Evolutionary conservation across 371 early-diverging fungal genomes (phyloP).

Genomic region (Nosema muscidifuracis): DNA sequence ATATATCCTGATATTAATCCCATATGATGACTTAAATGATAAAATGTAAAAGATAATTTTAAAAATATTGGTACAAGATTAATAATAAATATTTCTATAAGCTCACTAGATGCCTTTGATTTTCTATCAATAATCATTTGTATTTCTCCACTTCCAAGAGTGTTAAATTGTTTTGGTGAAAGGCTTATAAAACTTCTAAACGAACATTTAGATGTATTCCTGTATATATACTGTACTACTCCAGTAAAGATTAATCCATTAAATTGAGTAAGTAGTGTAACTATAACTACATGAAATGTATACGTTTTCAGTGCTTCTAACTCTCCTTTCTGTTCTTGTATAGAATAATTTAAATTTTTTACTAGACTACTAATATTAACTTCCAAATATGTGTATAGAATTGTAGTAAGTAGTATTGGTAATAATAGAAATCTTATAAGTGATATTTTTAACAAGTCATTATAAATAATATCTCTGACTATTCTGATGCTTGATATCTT

Average conservation of each 20-base stretch:
- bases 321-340: neutral
- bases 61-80: constrained; percentile 43
- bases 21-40: constrained; percentile 6
- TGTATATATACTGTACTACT: constrained; percentile 48
- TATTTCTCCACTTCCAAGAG: constrained; percentile 51
- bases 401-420: constrained; percentile 28
- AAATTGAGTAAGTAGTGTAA: constrained; percentile 36
- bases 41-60: neutral
- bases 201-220: constrained; percentile 31
- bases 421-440: neutral
- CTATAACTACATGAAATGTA: constrained; percentile 18
- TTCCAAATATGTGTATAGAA: constrained; percentile 24
- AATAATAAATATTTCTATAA: constrained; percentile 55
- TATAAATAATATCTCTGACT: neutral
- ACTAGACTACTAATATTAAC: constrained; percentile 10
- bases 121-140: constrained; percentile 49
- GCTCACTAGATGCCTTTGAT: constrained; percentile 52
- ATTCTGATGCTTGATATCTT: neutral
- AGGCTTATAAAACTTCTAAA: constrained; percentile 47
- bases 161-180: constrained; percentile 31
- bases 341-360: neutral
- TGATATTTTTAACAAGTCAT: neutral
- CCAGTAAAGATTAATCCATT: constrained; percentile 45
- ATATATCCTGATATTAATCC: constrained; percentile 30
- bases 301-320: constrained; percentile 3